A percentile compares a stretch with the other conserved stretches of the same genome.
These are phyloP conservation scores for Amniculicola lignicola DNA, from an alignment of 495 filamentous ascomycete species.

Conservation along the genomic window DNA sequence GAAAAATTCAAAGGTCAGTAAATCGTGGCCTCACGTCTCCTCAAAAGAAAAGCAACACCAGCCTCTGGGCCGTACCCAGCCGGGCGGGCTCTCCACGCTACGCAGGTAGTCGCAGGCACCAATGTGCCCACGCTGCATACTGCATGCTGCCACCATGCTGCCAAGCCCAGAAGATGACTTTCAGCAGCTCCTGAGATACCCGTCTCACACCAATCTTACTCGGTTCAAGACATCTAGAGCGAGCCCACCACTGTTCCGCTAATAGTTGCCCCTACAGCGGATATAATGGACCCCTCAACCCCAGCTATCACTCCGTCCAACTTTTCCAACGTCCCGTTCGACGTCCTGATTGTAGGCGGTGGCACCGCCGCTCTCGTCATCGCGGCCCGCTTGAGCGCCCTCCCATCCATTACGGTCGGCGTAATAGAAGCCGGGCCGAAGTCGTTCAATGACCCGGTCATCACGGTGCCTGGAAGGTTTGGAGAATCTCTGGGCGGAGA, in stretches of 20 bases:
- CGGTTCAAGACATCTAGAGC: background rate
- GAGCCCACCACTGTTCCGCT: background rate
- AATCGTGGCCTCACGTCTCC: too few species aligned
- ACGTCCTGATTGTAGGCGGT: constrained; percentile 34
- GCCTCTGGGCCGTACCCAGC: too few species aligned
- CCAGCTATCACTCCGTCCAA: constrained; percentile 9
- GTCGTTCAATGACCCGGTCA: constrained; percentile 42
- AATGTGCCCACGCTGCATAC: too few species aligned
- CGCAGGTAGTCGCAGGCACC: too few species aligned
- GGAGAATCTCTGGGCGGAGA: constrained; percentile 44
- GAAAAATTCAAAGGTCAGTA: too few species aligned
- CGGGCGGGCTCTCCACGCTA: too few species aligned
- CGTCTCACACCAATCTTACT: constrained; percentile 3
- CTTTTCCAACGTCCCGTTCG: constrained; percentile 24
- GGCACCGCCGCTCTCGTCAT: constrained; percentile 36
- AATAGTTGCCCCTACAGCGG: too few species aligned
- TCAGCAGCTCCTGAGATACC: background rate
- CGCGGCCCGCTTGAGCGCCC: constrained; percentile 35
- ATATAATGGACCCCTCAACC: background rate
- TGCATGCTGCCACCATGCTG: too few species aligned
- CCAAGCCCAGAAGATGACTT: background rate
- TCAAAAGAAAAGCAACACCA: too few species aligned
- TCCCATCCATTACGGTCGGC: constrained; percentile 42
- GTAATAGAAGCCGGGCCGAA: constrained; percentile 51
- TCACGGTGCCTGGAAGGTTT: constrained; percentile 46